Evolutionary conservation across 768 basidiomycete genomes (phyloP).

Genomic region (Agrocybe chaxingu): DNA sequence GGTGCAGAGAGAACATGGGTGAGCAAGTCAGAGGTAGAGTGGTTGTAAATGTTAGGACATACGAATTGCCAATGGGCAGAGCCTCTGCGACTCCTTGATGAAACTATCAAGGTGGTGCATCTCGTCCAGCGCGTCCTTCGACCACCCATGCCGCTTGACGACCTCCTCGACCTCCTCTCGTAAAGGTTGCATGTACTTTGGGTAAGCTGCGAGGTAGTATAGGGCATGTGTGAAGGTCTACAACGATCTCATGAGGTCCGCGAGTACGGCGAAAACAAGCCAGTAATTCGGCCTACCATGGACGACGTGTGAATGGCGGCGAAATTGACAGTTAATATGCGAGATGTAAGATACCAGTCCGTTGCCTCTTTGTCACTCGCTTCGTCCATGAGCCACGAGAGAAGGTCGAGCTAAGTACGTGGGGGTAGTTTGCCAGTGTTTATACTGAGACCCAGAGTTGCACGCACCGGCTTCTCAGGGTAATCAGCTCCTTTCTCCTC

Average conservation of each 20-base stretch:
- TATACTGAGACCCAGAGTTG: not conserved
- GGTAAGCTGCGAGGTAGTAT: conserved; percentile 32
- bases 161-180: conserved; percentile 42
- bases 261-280: too few species aligned
- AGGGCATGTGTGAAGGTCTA: conserved; percentile 36
- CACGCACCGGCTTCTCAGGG: conserved; percentile 26
- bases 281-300: conserved; percentile 25
- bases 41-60: not conserved
- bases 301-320: conserved; percentile 41
- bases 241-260: too few species aligned
- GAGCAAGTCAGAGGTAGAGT: not conserved
- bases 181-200: conserved; percentile 29
- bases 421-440: not conserved
- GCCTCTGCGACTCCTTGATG: conserved; percentile 32
- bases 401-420: conserved; percentile 37
- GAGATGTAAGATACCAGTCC: conserved; percentile 25
- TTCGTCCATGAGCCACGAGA: conserved; percentile 44
- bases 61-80: conserved; percentile 10
- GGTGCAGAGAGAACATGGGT: not conserved
- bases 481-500: conserved; percentile 21
- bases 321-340: conserved; percentile 39
- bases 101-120: conserved; percentile 46
- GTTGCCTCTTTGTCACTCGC: conserved; percentile 27
- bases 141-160: conserved; percentile 34
- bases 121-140: conserved; percentile 30